Percentiles rank a stretch among this genome's conserved stretches.
These are phyloP conservation scores for Scolecobasidium constrictum DNA, from an alignment of 2,329 filamentous ascomycete genomes.

Conservation along the genomic window DNA sequence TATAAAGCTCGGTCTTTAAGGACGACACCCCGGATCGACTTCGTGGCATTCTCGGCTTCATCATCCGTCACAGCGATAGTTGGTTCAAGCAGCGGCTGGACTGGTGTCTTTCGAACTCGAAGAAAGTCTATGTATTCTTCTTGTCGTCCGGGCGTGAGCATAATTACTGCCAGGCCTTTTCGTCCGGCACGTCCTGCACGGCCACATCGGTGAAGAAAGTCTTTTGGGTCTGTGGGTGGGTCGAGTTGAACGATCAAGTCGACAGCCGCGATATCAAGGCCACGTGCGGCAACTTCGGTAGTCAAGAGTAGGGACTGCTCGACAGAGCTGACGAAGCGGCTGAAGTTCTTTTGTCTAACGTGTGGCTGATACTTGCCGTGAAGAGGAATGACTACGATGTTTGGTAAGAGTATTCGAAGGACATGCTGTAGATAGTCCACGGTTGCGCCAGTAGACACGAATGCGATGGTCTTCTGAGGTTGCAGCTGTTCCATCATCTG, in stretches of 20 bases:
- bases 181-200: constrained; percentile 53
- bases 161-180: constrained; percentile 71
- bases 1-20: constrained; percentile 56
- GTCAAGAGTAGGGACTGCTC: constrained; percentile 75
- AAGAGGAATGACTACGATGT: constrained; percentile 63
- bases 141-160: constrained; percentile 74
- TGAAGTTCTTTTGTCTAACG: constrained; percentile 80
- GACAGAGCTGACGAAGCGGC: constrained; percentile 63
- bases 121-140: constrained; percentile 86
- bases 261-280: constrained; percentile 83
- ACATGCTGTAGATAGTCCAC: constrained; percentile 90
- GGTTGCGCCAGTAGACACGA: constrained; percentile 84
- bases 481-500: constrained; percentile 59
- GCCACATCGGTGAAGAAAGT: constrained; percentile 57
- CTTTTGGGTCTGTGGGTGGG: constrained; percentile 77
- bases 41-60: constrained; percentile 48
- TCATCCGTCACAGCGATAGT: constrained; percentile 45
- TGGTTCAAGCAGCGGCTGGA: constrained; percentile 50
- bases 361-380: constrained; percentile 89
- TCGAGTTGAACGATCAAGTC: constrained; percentile 88
- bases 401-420: constrained; percentile 60
- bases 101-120: constrained; percentile 76
- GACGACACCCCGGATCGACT: constrained; percentile 51
- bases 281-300: constrained; percentile 83
- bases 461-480: constrained; percentile 84